These are phyloP conservation scores for Nephelium lappaceum DNA, from an alignment of 345 rosid genomes.

Conservation along the genomic window DNA sequence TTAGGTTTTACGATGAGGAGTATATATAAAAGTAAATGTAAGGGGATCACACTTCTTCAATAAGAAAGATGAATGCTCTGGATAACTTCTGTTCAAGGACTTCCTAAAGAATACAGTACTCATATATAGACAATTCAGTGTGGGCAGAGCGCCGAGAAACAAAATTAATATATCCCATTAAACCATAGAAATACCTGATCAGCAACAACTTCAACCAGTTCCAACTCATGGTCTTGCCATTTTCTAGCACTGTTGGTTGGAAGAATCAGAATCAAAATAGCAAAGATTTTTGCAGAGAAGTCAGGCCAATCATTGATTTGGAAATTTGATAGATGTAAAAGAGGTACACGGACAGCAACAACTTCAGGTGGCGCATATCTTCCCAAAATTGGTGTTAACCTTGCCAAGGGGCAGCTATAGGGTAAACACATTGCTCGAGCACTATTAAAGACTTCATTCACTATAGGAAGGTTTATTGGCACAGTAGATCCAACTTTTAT, in stretches of 20 bases:
- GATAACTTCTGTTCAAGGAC: background rate
- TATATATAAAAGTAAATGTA: background rate
- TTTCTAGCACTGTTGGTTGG: slow-evolving; percentile 79
- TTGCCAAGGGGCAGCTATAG: slow-evolving; percentile 71
- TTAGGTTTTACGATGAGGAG: background rate
- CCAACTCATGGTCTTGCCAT: slow-evolving; percentile 94
- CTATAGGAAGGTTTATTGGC: slow-evolving; percentile 56
- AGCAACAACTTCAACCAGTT: slow-evolving; percentile 91
- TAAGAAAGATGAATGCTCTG: slow-evolving; percentile 3
- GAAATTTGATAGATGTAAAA: slow-evolving; percentile 77
- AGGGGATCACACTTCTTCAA: background rate
- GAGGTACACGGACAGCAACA: slow-evolving; percentile 96
- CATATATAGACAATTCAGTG: background rate
- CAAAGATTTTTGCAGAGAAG: slow-evolving; percentile 72
- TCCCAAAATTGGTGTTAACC: slow-evolving; percentile 68
- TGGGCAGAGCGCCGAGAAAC: background rate
- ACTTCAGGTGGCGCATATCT: slow-evolving; percentile 69
- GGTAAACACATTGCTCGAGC: slow-evolving; percentile 71
- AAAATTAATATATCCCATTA: background rate
- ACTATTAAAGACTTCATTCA: slow-evolving; percentile 68
- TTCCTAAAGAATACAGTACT: background rate
- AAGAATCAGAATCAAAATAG: slow-evolving; percentile 89
- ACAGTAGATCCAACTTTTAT: slow-evolving; percentile 66
- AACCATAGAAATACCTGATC: slow-evolving; percentile 69
- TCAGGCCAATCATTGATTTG: slow-evolving; percentile 89